These are phyloP conservation scores for Neurospora cerealis DNA, from an alignment of 495 filamentous ascomycete genomes.

Conservation along the genomic window DNA sequence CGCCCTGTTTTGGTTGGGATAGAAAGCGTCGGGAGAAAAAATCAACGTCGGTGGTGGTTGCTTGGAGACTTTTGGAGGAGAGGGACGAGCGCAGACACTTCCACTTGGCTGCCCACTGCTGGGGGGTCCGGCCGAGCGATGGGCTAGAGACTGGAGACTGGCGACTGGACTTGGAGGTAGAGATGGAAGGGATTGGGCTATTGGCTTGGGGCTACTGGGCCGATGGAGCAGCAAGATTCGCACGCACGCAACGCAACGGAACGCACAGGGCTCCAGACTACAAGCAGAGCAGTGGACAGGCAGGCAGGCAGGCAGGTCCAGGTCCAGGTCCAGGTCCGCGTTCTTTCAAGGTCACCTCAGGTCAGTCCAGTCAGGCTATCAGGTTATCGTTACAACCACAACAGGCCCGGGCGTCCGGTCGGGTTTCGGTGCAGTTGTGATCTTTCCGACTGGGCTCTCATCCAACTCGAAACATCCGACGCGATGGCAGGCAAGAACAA, in stretches of 20 bases:
- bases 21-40: constrained; percentile 17
- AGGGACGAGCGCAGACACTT: constrained; percentile 1
- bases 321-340: not conserved
- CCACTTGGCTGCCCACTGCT: not conserved
- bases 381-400: not conserved
- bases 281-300: not conserved
- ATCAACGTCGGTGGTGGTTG: constrained; percentile 15
- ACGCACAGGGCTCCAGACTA: not conserved
- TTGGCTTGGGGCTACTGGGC: not conserved
- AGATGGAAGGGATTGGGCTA: not conserved
- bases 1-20: constrained; percentile 12
- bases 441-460: not conserved
- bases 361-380: not conserved
- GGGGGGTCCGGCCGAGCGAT: not conserved
- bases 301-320: not conserved
- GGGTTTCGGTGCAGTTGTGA: not conserved
- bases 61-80: constrained; percentile 24
- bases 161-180: not conserved
- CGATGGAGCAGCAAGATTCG: not conserved
- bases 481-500: not conserved
- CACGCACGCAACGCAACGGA: not conserved
- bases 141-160: not conserved
- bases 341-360: not conserved
- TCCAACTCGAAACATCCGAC: not conserved
- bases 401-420: not conserved